Evolutionary conservation across 2,329 filamentous ascomycete species (phyloP), one percentile per base, ranked within the genome.

Genomic region (Pyrenochaeta sp.): DNA sequence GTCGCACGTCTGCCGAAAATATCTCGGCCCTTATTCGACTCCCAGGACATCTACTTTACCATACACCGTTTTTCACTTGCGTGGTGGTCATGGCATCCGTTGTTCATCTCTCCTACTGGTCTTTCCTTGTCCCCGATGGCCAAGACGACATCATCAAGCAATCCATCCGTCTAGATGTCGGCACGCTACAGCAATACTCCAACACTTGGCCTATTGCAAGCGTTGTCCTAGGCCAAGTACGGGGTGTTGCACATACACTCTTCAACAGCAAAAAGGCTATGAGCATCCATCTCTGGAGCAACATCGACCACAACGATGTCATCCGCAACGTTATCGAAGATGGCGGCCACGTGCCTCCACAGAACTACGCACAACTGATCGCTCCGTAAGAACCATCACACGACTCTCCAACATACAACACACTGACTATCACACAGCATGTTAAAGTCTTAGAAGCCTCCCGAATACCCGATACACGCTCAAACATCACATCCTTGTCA

Each of bases 211-310:
- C 85, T 31, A 87, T 92, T 30, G 90, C 91, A 1, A 82, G 81
- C 39, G 84, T 83, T 11, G 90, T 91, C 2, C 83, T 89, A 55
- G 83, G 82, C 3, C 90, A 95, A 73, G 88, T 96, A 14, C 87
- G 87, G 62, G 86, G 85, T 7, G 90, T 95, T 15, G 90, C 91
- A n/a, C 86, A 90, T 66, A 89, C 92, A 63, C 88, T 94, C 32
- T 81, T 83, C 48, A 68, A 69, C 49, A 74, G 70, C 49, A 77
- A 75, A 62, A 77, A 73, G 63, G 73, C 75, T 2, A 73, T 77
- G 68, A 70, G 61, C 12, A 75, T 75, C n/a, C 73, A 75, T 60
- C 49, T 74, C 14, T 75, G 73, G 73, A 74, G 67, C 36, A 73
- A 68, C 35, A 69, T 75, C 20, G 68, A 67, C 2, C 65, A 68